Percentiles rank a stretch among this genome's conserved stretches.
Evolutionary conservation across 805 yeast species (phyloP).

Genomic region (Saccharomyces paradoxus): DNA sequence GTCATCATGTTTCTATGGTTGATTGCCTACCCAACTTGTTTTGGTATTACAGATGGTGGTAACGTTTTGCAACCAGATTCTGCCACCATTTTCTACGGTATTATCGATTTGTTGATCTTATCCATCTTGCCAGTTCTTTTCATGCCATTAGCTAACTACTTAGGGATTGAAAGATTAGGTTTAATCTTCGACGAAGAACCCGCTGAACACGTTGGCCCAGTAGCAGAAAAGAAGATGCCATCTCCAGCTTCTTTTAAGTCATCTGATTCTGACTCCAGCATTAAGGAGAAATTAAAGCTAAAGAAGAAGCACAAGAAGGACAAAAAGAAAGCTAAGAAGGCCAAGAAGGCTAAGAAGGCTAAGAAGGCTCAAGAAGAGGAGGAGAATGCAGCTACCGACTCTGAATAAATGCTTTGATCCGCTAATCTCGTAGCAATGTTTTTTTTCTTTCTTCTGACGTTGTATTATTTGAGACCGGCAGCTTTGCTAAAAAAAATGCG

Average conservation of each 20-base stretch:
- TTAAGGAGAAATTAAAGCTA: slow-evolving; percentile 2
- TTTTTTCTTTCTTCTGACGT: not conserved
- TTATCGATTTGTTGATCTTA: slow-evolving; percentile 43
- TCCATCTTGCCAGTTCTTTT: slow-evolving; percentile 24
- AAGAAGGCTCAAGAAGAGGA: slow-evolving; percentile 8
- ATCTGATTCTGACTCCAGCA: slow-evolving; percentile 11
- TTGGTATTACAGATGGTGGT: slow-evolving; percentile 47
- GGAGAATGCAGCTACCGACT: not conserved
- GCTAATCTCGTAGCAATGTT: not conserved
- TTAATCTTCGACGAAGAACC: slow-evolving; percentile 5
- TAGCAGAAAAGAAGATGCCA: slow-evolving; percentile 33
- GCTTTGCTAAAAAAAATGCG: not conserved
- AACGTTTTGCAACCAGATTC: slow-evolving; percentile 51
- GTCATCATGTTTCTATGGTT: slow-evolving; percentile 32
- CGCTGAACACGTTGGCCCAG: slow-evolving; percentile 2
- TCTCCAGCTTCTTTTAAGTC: slow-evolving; percentile 8
- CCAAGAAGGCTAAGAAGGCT: slow-evolving; percentile 8
- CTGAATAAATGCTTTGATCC: not conserved
- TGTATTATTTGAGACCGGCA: not conserved
- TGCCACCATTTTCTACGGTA: slow-evolving; percentile 52
- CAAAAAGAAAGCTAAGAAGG: slow-evolving; percentile 4
- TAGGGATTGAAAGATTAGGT: slow-evolving; percentile 20
- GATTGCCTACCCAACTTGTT: slow-evolving; percentile 25
- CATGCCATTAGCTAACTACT: slow-evolving; percentile 15
- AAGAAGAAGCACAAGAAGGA: slow-evolving; percentile 2